phyloP scores from a whole-genome alignment of 148 eudicot species.

The Tetragonia tetragonoides region DNA sequence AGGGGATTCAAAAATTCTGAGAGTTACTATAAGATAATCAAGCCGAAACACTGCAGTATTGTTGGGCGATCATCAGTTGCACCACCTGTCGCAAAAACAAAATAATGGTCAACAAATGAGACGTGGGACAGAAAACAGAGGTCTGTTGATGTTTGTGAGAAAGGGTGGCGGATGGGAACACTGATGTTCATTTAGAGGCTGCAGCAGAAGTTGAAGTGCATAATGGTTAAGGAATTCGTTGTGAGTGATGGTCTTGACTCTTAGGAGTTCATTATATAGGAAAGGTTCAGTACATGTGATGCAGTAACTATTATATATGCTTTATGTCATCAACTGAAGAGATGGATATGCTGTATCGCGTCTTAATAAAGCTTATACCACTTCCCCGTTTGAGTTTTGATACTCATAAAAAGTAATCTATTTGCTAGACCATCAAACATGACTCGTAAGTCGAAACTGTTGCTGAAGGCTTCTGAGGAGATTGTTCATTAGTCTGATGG shows the following conservation, averaged over 20 bases:
- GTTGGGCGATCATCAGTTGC: background rate
- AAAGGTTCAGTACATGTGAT: conserved; percentile 40
- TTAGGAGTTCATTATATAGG: conserved; percentile 2
- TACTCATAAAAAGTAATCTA: background rate
- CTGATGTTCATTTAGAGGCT: conserved; percentile 12
- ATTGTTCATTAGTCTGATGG: conserved; percentile 71
- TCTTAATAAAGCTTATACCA: too few relatives aligned
- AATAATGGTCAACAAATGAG: conserved; percentile 13
- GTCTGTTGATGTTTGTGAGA: conserved; percentile 25
- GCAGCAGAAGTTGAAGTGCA: conserved; percentile 26
- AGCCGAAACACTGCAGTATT: conserved; percentile 1
- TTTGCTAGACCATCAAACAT: background rate
- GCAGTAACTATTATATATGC: conserved; percentile 45
- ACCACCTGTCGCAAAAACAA: background rate
- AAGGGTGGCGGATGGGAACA: conserved; percentile 19
- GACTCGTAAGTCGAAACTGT: background rate
- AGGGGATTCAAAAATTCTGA: background rate
- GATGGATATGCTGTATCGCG: conserved; percentile 46
- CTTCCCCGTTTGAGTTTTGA: too few relatives aligned
- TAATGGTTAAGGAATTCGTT: conserved; percentile 13
- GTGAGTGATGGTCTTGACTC: background rate
- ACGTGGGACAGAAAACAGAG: conserved; percentile 20
- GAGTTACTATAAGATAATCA: conserved; percentile 4
- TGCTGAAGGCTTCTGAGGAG: conserved; percentile 63
- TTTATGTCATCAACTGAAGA: conserved; percentile 73